Evolutionary conservation across 306 rosid species (phyloP).

Genomic region (Malus domestica): ASM211411v1 NC_041795.1:34361001-34361500

Average conservation of each 20-base stretch:
- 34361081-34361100: slow-evolving; percentile 2
- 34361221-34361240: not conserved
- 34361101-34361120: slow-evolving; percentile 8
- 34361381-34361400: not conserved
- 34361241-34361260: slow-evolving; percentile 2
- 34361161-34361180: not conserved
- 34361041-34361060: slow-evolving; percentile 17
- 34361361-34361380: too few relatives aligned
- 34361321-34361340: not conserved
- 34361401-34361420: not conserved
- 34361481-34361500: not conserved
- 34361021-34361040: slow-evolving; percentile 78
- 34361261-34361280: not conserved
- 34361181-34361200: slow-evolving; percentile 16
- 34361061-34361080: slow-evolving; percentile 2
- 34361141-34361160: slow-evolving; percentile 1
- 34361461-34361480: not conserved
- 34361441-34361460: not conserved
- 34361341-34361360: not conserved
- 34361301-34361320: slow-evolving; percentile 8
- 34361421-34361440: not conserved
- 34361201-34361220: not conserved
- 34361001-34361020: slow-evolving; percentile 88
- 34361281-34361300: slow-evolving; percentile 15
- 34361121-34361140: slow-evolving; percentile 10